These are phyloP conservation scores for Hypoxylon subgilvum DNA, from an alignment of 495 filamentous ascomycete genomes.

Conservation along the genomic window DNA sequence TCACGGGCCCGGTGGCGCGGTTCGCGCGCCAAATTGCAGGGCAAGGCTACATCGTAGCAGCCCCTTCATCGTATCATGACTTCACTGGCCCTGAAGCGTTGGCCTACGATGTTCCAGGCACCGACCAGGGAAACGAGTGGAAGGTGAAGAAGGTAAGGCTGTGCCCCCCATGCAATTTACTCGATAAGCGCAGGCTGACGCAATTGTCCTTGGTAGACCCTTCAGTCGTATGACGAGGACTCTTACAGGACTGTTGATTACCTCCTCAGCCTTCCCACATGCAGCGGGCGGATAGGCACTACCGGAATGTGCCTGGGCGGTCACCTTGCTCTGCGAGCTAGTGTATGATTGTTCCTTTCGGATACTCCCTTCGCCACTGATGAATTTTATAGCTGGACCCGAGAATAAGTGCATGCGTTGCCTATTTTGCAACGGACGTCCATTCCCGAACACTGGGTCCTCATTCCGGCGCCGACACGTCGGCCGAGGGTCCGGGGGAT, in stretches of 20 bases:
- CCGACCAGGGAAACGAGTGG: constrained; percentile 83
- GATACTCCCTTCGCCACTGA: constrained; percentile 1
- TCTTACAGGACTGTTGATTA: constrained; percentile 72
- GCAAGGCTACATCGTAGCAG: constrained; percentile 91
- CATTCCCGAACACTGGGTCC: constrained; percentile 76
- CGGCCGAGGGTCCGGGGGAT: constrained; percentile 35
- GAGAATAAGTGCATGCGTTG: constrained; percentile 75
- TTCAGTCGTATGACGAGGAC: constrained; percentile 90
- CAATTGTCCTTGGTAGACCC: constrained; percentile 57
- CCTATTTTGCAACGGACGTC: constrained; percentile 94
- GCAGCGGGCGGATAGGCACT: constrained; percentile 81
- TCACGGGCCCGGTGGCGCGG: constrained; percentile 88
- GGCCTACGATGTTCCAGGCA: constrained; percentile 85
- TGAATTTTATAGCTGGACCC: constrained; percentile 61
- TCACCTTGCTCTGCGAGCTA: constrained; percentile 84
- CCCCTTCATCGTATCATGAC: constrained; percentile 90
- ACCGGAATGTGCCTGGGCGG: constrained; percentile 97
- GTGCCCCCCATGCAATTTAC: neutral
- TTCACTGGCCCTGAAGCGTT: constrained; percentile 86
- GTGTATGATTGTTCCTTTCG: constrained; percentile 43
- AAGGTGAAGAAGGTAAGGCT: constrained; percentile 74
- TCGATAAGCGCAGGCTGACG: constrained; percentile 15
- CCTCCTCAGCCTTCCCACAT: constrained; percentile 76
- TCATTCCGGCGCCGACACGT: constrained; percentile 41
- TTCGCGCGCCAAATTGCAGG: constrained; percentile 92